phyloP scores from a whole-genome alignment of 2,329 filamentous ascomycete species.

The Stachybotrys chlorohalonatus region DNA sequence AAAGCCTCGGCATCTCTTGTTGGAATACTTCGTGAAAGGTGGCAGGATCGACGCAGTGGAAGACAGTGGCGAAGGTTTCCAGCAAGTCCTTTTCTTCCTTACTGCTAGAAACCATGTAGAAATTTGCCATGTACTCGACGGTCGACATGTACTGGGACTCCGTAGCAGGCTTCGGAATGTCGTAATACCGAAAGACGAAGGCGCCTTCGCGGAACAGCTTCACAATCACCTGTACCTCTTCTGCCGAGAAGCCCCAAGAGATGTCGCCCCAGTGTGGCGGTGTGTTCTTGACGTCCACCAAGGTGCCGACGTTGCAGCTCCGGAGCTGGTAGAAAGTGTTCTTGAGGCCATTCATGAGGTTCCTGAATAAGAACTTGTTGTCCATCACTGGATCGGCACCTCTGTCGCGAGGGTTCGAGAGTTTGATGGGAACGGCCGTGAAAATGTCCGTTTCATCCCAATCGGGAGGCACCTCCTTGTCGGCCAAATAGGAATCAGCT shows the following conservation, averaged over 20 bases:
- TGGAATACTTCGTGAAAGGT: slow-evolving; percentile 99
- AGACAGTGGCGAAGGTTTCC: slow-evolving; percentile 96
- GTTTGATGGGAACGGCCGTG: slow-evolving; percentile 91
- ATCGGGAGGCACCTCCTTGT: slow-evolving; percentile 71
- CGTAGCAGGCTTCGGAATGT: slow-evolving; percentile 67
- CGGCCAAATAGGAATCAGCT: slow-evolving; percentile 74
- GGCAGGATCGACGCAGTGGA: slow-evolving; percentile 95
- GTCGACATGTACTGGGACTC: slow-evolving; percentile 72
- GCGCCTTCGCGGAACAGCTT: slow-evolving; percentile 96
- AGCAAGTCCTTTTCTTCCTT: slow-evolving; percentile 97
- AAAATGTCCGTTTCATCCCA: slow-evolving; percentile 99
- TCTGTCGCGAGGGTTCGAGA: slow-evolving; percentile 80
- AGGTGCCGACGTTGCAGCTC: slow-evolving; percentile 67
- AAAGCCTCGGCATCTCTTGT: slow-evolving; percentile 91
- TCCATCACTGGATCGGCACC: slow-evolving; percentile 86
- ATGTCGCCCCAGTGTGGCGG: slow-evolving; percentile 92
- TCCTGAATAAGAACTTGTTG: slow-evolving; percentile 97
- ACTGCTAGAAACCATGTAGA: slow-evolving; percentile 86
- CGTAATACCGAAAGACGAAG: slow-evolving; percentile 94
- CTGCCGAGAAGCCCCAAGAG: slow-evolving; percentile 90
- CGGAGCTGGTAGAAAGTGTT: slow-evolving; percentile 94
- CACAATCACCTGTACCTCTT: slow-evolving; percentile 92
- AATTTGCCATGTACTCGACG: slow-evolving; percentile 86
- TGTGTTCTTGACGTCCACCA: slow-evolving; percentile 66
- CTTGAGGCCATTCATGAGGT: slow-evolving; percentile 89